A percentile compares a stretch with the other conserved stretches of the same genome.
Evolutionary conservation across 352 stramenopile species (phyloP).

Genomic region (Pythium myriotylum): DNA sequence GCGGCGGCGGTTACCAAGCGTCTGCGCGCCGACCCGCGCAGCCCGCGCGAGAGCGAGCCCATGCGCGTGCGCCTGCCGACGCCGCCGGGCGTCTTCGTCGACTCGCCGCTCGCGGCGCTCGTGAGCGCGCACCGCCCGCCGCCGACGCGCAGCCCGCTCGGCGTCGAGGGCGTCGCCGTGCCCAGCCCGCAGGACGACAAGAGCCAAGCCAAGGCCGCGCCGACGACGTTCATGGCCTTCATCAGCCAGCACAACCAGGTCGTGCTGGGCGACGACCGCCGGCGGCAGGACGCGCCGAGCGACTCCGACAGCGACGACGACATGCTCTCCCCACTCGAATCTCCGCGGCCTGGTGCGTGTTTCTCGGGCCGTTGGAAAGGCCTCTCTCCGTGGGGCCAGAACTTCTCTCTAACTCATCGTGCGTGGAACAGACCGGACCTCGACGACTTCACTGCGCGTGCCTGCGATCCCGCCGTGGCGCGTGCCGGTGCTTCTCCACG

Average conservation of each 20-base stretch:
- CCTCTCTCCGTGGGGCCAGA: no score
- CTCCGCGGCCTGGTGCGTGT: slow-evolving; percentile 3
- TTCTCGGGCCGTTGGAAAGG: not conserved
- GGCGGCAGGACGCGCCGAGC: not conserved
- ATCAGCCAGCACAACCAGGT: not conserved
- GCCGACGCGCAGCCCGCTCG: slow-evolving; percentile 16
- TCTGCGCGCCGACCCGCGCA: not conserved
- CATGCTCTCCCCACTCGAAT: slow-evolving; percentile 17
- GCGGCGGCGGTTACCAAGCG: slow-evolving; percentile 14
- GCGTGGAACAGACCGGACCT: not conserved
- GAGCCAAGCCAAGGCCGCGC: slow-evolving; percentile 4
- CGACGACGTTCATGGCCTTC: slow-evolving; percentile 11
- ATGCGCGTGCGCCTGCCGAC: slow-evolving; percentile 6
- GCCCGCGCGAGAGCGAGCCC: not conserved
- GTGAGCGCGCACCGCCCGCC: slow-evolving; percentile 12
- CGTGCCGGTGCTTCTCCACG: not conserved
- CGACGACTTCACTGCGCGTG: slow-evolving; percentile 3
- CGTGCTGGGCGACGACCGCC: no score
- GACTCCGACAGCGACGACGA: slow-evolving; percentile 1
- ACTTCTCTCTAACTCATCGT: not conserved
- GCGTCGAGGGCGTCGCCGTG: slow-evolving; percentile 13
- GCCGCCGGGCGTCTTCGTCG: slow-evolving; percentile 20
- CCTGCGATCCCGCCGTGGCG: slow-evolving; percentile 14
- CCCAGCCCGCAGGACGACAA: not conserved
- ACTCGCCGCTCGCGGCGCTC: slow-evolving; percentile 20